These are phyloP conservation scores for Didymella pomorum DNA, from an alignment of 2,329 filamentous ascomycete genomes.

Conservation along the genomic window DNA sequence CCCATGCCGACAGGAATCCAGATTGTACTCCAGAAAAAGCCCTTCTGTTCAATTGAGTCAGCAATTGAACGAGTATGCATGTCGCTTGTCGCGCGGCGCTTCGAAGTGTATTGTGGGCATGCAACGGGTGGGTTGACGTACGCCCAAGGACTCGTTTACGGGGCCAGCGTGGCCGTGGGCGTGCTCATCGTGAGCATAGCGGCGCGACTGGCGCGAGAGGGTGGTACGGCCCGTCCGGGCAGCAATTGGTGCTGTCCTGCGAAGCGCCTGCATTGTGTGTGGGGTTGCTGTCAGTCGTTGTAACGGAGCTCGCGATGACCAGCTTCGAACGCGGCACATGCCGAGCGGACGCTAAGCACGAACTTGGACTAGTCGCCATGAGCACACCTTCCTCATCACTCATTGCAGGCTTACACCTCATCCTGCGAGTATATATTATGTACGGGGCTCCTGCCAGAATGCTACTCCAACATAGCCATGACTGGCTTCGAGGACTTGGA, in stretches of 20 bases:
- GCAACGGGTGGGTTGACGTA: conserved; percentile 50
- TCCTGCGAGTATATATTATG: not conserved
- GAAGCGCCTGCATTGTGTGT: conserved; percentile 56
- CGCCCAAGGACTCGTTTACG: conserved; percentile 60
- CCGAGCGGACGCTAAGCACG: conserved; percentile 19
- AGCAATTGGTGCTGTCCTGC: conserved; percentile 54
- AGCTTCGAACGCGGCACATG: conserved; percentile 35
- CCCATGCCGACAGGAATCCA: conserved; percentile 56
- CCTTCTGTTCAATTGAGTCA: conserved; percentile 47
- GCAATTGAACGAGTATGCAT: conserved; percentile 11
- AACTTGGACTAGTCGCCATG: conserved; percentile 25
- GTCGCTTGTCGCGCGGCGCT: not conserved
- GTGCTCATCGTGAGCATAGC: conserved; percentile 51
- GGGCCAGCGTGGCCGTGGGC: conserved; percentile 49
- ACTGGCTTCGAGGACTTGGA: conserved; percentile 22
- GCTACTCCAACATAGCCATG: not conserved
- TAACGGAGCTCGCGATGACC: conserved; percentile 40
- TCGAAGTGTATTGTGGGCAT: not conserved
- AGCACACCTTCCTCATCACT: conserved; percentile 22
- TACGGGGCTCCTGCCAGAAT: not conserved
- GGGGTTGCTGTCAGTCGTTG: conserved; percentile 27
- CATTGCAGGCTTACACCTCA: conserved; percentile 6
- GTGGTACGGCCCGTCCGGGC: conserved; percentile 49
- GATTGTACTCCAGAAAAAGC: conserved; percentile 61
- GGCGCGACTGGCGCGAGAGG: conserved; percentile 51